Evolutionary conservation across 345 rosid genomes (phyloP).

Genomic region (Pistacia atlantica): DNA sequence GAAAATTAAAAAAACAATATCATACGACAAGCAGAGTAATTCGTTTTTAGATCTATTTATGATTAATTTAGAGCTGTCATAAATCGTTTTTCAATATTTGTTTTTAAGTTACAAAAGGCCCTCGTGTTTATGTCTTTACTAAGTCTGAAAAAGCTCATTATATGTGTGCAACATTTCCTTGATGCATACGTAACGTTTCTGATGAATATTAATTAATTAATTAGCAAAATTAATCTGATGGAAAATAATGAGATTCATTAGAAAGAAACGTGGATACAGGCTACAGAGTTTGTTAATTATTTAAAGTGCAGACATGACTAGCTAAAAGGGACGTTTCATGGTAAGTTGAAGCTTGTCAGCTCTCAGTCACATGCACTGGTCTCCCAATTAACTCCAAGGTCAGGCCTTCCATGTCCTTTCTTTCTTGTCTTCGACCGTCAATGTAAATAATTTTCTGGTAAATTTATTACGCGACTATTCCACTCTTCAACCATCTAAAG

Average conservation of each 20-base stretch:
- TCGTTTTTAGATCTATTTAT: too few relatives aligned
- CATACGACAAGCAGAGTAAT: too few relatives aligned
- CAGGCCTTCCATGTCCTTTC: slow-evolving; percentile 33
- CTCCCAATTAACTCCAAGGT: slow-evolving; percentile 25
- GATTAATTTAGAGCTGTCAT: too few relatives aligned
- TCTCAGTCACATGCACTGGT: slow-evolving; percentile 46
- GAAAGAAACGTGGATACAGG: neutral
- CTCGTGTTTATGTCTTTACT: neutral
- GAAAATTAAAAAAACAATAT: too few relatives aligned
- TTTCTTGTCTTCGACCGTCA: slow-evolving; percentile 25
- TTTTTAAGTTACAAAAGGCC: too few relatives aligned
- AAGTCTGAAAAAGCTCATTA: neutral
- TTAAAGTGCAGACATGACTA: slow-evolving; percentile 16
- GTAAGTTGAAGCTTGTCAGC: slow-evolving; percentile 26
- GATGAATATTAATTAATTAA: neutral
- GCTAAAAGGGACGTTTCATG: slow-evolving; percentile 22
- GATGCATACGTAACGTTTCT: neutral
- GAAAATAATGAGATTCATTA: neutral
- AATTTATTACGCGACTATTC: neutral
- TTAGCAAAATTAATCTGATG: neutral
- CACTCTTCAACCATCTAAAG: neutral
- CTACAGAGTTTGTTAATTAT: neutral
- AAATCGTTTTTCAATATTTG: too few relatives aligned
- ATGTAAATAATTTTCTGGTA: neutral
- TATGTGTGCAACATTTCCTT: neutral